Conservation (phyloP, 176 grass and related monocot genomes). For the Avena eriantha region DNA sequence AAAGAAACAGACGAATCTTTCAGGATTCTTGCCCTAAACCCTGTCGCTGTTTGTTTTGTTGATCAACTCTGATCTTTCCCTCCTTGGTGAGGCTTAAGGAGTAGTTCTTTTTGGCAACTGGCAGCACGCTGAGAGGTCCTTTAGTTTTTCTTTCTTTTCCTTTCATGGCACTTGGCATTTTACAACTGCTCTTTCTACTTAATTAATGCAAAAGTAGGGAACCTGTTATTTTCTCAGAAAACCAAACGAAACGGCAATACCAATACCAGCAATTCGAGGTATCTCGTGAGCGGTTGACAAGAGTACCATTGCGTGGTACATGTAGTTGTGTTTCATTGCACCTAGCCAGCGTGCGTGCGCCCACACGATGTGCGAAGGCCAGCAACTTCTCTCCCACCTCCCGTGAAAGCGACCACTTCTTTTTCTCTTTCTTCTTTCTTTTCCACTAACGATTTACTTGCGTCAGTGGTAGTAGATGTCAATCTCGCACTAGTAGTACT, state of each 20-base stretch:
- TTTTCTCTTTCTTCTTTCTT: not conserved
- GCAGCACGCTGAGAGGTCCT: no score
- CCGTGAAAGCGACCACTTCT: not conserved
- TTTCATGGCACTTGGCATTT: no score
- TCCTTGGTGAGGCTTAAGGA: no score
- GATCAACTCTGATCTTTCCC: no score
- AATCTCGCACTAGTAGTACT: not conserved
- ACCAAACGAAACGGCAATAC: no score
- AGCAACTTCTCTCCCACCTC: not conserved
- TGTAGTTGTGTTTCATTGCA: not conserved
- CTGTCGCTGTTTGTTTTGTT: not conserved
- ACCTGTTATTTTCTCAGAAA: no score
- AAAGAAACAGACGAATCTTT: not conserved
- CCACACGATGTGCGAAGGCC: not conserved
- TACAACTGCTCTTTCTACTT: no score
- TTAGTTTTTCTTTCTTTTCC: no score
- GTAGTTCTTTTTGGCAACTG: no score
- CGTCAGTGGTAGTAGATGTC: not conserved
- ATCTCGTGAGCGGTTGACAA: not conserved
- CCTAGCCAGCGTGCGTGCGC: not conserved
- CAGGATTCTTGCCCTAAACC: not conserved
- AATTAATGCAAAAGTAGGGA: no score
- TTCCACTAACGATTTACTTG: not conserved
- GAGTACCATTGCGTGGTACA: not conserved
- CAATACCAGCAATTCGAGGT: not conserved